phyloP scores from a whole-genome alignment of 2,329 filamentous ascomycete genomes.

The Alternaria sp. region DNA sequence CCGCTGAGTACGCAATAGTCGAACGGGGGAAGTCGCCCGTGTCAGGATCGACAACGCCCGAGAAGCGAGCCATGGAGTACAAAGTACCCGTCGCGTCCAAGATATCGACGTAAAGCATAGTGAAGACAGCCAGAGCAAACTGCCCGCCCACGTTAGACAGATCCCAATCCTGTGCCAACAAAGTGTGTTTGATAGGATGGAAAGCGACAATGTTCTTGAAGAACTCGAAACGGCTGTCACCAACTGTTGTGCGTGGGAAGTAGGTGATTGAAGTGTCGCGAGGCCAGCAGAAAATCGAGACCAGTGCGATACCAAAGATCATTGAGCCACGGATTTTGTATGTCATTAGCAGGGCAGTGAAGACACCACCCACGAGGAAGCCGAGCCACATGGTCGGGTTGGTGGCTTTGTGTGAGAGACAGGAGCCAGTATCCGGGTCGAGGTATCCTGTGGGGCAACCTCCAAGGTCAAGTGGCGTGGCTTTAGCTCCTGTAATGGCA shows the following conservation, averaged over 20 bases:
- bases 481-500: constrained; percentile 69
- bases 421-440: constrained; percentile 57
- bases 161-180: constrained; percentile 77
- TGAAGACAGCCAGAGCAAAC: constrained; percentile 83
- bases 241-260: constrained; percentile 75
- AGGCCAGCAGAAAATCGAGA: constrained; percentile 89
- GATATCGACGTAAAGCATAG: constrained; percentile 90
- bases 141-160: constrained; percentile 72
- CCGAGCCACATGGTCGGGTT: constrained; percentile 86
- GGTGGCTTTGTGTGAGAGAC: constrained; percentile 76
- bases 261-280: constrained; percentile 76
- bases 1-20: constrained; percentile 82
- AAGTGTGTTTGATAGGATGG: constrained; percentile 73
- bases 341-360: constrained; percentile 81
- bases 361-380: constrained; percentile 82
- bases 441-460: constrained; percentile 68
- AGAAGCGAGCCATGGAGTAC: constrained; percentile 89
- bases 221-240: constrained; percentile 77
- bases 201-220: constrained; percentile 88
- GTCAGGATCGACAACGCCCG: constrained; percentile 77
- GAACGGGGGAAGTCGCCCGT: constrained; percentile 89
- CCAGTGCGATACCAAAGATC: constrained; percentile 80
- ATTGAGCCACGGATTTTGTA: constrained; percentile 87
- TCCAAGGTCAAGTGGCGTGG: constrained; percentile 75
- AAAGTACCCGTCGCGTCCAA: constrained; percentile 81